Base-by-base conservation (phyloP, 78 protist species). In the Salpingoeca rosetta region DNA sequence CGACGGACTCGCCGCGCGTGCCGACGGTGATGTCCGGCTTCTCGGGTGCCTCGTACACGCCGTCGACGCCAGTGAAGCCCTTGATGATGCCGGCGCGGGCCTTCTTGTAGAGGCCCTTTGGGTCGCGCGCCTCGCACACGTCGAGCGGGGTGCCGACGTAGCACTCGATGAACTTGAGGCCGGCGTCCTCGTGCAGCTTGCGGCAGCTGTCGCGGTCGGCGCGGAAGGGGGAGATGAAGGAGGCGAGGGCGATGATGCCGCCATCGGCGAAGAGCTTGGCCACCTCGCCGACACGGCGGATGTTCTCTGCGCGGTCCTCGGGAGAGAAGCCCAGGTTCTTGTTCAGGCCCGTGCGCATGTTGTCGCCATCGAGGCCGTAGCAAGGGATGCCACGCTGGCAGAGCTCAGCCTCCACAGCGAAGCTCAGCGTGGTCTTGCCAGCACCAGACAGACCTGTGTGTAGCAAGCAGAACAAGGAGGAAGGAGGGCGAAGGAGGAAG, bases 101-200 rank as follows among this genome's bases (percentile, higher is more conserved):
- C 87, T 84, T 83, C 75, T 51, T 36, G 87, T 88, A 88, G 44
- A 88, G 90, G 44, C 90, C 90, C 83, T 88, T 88, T n/a, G 90
- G 90, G 80, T 88, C 90, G 57, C 90, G 90, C 44, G 28, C 80
- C 44, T 75, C 1, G 35, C 39, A 76, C 27, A 40, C 84, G 39
- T 40, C 40, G 40, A 88, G 57, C 28, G 82, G 78, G 40, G 84
- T 87, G 75, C 78, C 87, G 73, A 84, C 83, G 84, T 40, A 88
- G 72, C 76, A 75, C 85, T 88, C 90, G 79, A 88, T 44, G 80
- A 88, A 88, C 24, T 72, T 84, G 76, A 84, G 17, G 41, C 84
- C 72, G 45, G 31, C 51, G 44, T 37, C 31, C 56, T 45, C 74
- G 82, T 79, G 83, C 36, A 86, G 41, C 74, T 72, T 44, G 37